Base-by-base conservation (phyloP, 2,329 filamentous ascomycete species). In the Hypoxylon rubiginosum region DNA sequence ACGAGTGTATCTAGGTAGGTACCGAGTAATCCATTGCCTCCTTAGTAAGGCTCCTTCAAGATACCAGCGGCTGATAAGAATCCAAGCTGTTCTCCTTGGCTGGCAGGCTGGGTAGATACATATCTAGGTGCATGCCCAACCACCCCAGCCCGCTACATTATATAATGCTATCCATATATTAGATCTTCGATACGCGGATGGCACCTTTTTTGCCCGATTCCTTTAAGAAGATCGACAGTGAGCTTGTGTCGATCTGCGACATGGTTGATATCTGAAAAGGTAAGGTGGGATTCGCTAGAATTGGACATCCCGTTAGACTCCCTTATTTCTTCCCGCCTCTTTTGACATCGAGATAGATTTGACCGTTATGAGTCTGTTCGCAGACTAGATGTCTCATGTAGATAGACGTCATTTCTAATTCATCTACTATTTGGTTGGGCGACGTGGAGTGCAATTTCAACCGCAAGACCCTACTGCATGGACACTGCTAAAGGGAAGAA, bases 1-100 rank as follows among this genome's bases (percentile, higher is more conserved):
- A n/a, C n/a, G n/a, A n/a, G n/a, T n/a, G n/a, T n/a, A n/a, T n/a
- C n/a, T n/a, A n/a, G n/a, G n/a, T 49, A 58, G 15, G 8, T 49
- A 48, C 48, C 46, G 50, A 59, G 50, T 56, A 56, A 62, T n/a
- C n/a, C n/a, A n/a, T n/a, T 62, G 63, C 6, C 19, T 34, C 11
- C 30, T 39, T 43, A 30, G 9, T 41, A 41, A 41, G 36, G 36
- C 36, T 41, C 36, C 36, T 41, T 41, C 34, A 10, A 11, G 32
- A 34, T 34, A 34, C 4, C 28, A 30, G 28, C 28, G 9, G 28
- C 28, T 30, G 32, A 11, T 34, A 34, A 34, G 32, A 57, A 13
- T 26, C 39, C 15, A 45, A 39, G 36, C 28, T 24, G 46, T n/a
- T n/a, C n/a, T n/a, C n/a, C n/a, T n/a, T n/a, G n/a, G n/a, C n/a